phyloP scores from a whole-genome alignment of 2,329 filamentous ascomycete genomes.

The Diaporthe helianthi region DNA sequence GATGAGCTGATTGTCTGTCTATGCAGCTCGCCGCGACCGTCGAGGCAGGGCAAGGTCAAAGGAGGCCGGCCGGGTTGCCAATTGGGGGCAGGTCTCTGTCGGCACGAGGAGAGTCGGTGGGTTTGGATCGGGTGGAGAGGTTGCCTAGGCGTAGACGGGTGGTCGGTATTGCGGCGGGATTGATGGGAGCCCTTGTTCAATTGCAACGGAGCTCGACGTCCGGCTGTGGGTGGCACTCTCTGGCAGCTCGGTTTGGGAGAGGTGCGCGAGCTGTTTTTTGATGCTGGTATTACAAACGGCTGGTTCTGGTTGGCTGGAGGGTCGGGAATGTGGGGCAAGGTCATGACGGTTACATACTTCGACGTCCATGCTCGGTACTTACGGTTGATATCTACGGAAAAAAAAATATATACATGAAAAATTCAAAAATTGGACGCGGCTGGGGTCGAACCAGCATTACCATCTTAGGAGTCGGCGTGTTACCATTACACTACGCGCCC shows the following conservation, averaged over 20 bases:
- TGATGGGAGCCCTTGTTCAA: neutral
- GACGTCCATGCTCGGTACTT: neutral
- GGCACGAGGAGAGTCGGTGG: neutral
- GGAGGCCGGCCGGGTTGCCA: neutral
- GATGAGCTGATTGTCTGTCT: constrained; percentile 2
- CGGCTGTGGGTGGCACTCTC: neutral
- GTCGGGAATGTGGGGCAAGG: neutral
- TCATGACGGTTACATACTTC: constrained; percentile 16
- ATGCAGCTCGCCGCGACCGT: constrained; percentile 9
- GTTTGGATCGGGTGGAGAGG: constrained; percentile 21
- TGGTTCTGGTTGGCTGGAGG: constrained; percentile 35
- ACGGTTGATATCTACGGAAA: too few species aligned
- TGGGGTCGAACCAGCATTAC: too few species aligned
- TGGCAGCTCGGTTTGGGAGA: neutral
- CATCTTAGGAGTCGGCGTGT: too few species aligned
- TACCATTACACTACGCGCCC: too few species aligned
- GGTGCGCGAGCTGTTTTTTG: constrained; percentile 29
- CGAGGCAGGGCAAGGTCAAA: neutral
- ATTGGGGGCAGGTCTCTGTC: neutral
- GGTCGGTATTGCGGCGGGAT: constrained; percentile 1
- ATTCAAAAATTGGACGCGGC: too few species aligned
- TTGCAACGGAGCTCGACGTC: constrained; percentile 30
- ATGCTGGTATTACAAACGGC: constrained; percentile 37
- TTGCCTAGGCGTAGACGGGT: neutral
- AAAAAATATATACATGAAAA: too few species aligned